Conservation (phyloP, 2,329 filamentous ascomycete species). For the Fusarium austroafricanum region DNA sequence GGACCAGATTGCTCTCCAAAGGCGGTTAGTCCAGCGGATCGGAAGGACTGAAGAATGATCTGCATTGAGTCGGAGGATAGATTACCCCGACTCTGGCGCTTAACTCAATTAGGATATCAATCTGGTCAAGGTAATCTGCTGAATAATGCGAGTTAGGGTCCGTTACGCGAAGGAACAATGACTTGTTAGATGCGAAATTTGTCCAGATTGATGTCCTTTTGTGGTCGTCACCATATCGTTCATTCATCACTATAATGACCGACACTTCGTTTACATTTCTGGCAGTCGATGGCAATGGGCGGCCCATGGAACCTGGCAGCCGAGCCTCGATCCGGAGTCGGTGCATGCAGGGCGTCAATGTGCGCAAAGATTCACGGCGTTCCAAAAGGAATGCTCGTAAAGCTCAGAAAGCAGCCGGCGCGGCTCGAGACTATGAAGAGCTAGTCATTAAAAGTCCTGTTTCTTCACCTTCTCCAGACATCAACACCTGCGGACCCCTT, state of each 20-base stretch:
- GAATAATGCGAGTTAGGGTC: background rate
- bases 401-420: accelerated
- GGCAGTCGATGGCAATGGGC: background rate
- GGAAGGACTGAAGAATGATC: background rate
- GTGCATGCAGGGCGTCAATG: constrained; percentile 16
- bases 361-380: constrained; percentile 6
- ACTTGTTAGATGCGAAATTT: background rate
- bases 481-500: background rate
- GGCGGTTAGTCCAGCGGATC: background rate
- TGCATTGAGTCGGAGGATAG: background rate
- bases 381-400: background rate
- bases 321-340: constrained; percentile 3
- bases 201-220: background rate
- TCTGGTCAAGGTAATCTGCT: background rate
- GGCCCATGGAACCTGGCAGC: background rate
- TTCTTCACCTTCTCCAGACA: background rate
- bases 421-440: accelerated
- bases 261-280: background rate
- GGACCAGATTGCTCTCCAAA: background rate
- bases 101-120: background rate
- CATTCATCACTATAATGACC: background rate
- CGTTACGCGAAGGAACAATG: no score
- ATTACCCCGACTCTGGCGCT: background rate
- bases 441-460: background rate
- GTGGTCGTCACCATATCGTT: background rate